Evolutionary conservation across 139 green algal genomes (phyloP), one percentile per base, ranked within the genome.

Genomic region (Volvox reticuliferus): DNA sequence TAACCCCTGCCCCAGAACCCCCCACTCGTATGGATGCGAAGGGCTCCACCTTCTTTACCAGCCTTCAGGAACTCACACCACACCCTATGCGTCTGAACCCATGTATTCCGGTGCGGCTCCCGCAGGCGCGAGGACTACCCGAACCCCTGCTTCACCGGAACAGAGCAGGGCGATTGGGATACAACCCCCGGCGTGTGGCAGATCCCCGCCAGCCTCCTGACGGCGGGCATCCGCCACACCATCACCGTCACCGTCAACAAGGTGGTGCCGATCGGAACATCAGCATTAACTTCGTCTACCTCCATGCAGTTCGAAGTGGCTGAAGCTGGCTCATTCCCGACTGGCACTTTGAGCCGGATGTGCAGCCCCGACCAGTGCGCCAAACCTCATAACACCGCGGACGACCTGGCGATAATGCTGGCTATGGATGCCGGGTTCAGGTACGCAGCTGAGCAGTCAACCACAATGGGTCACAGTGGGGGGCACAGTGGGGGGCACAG

Each of bases 211-310:
- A 37, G 73, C 20, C 73, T 83, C 22, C 86, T 90, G 18, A 30
- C 71, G 0, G 12, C 1, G 2, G 73, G 37, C 5, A 21, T n/a
- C 68, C 9, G 1, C 26, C 50, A 90, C 73, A 76, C 55, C 3
- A 62, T 90, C 73, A 84, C 69, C 18, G 86, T 90, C 3, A 83
- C 50, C 2, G 86, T 90, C 36, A 26, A 24, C 30, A 90, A 90
- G 86, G 73, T 35, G 0, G 73, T 83, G 5, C 35, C 73, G 0
- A 24, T 19, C 1, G 86, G 86, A 22, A 44, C 86, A 0, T 28
- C 71, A 1, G 9, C 73, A 0, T 44, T 90, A 44, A 5, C 1
- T 0, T 16, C 37, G 18, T 55, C 36, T 1, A 14, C 37, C 12
- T 61, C n/a, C 50, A 22, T 69, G 12, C 24, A 21, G 37, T 37